Evolutionary conservation across 441 rosid genomes (phyloP), one percentile per base, ranked within the genome.

Genomic region (Viola pubescens): DNA sequence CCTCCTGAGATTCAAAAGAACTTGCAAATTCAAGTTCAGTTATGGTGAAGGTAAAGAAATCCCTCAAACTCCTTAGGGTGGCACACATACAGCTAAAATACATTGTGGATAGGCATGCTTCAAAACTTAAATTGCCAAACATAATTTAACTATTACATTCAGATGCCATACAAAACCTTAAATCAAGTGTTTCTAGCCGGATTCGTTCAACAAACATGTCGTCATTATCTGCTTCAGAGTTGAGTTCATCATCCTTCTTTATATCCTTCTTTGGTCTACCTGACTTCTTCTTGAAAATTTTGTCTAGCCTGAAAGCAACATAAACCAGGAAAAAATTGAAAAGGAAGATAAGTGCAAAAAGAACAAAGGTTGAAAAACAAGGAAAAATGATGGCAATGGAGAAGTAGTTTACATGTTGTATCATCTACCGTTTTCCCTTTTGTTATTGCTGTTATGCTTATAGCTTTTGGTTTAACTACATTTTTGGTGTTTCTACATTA

Each of bases 131-230:
- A 19, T 44, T 58, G 49, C 52, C 41, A 66, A 52, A 26, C 34
- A 26, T 26, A 26, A 26, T 2, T 12, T 3, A 10, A 10, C 8
- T 19, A 8, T 6, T 8, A 62, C 37, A 52, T 42, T 40, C 19
- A 63, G 48, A 42, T 19, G 39, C 19, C 9, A 42, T 34, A n/a
- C 37, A 63, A 56, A 70, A 88, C 98, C 97, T 87, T 68, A 89
- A 58, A 63, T 78, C 84, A 84, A 89, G 78, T 65, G 86, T 92
- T 70, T 92, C 98, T 56, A 92, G 82, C 58, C 92, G 96, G 48
- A 86, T 81, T 14, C 97, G 85, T 71, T 89, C 95, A 54, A 92
- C 96, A 60, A 12, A 70, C 16, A 89, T 14, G 62, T 84, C 84
- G 4, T 82, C 81, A 43, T 72, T 74, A 51, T 77, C 84, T 59